These are phyloP conservation scores for Gynandropsis gynandra DNA, from an alignment of 345 rosid species.

Conservation along the genomic window DNA sequence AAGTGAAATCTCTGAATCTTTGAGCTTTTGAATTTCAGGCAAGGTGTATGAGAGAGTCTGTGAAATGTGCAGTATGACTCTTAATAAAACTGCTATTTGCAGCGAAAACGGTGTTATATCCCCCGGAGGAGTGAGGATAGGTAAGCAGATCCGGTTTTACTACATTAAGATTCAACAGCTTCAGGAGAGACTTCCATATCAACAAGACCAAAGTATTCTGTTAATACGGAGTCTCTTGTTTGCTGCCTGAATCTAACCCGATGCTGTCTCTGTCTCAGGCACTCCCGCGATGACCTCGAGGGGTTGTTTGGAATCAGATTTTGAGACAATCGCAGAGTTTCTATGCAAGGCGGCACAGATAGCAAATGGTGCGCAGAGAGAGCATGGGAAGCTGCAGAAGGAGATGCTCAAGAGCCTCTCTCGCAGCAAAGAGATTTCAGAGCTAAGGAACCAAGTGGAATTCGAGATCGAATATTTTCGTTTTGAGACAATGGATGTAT, in stretches of 20 bases:
- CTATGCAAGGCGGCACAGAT: conserved; percentile 77
- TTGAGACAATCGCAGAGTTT: conserved; percentile 68
- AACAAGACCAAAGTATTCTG: no score
- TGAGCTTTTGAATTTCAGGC: conserved; percentile 32
- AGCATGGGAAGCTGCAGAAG: conserved; percentile 55
- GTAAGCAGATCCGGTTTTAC: conserved; percentile 34
- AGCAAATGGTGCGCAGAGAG: conserved; percentile 48
- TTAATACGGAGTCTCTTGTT: no score
- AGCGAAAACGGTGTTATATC: conserved; percentile 66
- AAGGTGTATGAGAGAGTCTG: conserved; percentile 76
- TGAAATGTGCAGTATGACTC: conserved; percentile 76
- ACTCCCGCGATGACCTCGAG: conserved; percentile 96
- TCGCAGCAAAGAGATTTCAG: conserved; percentile 55
- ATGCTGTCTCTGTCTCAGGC: conserved; percentile 35
- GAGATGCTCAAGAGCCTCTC: conserved; percentile 47
- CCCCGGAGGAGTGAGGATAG: conserved; percentile 88
- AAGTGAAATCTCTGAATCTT: not conserved
- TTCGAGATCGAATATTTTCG: no score
- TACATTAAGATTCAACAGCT: not conserved
- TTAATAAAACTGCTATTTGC: conserved; percentile 67
- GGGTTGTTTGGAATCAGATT: conserved; percentile 87
- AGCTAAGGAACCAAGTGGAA: conserved; percentile 50
- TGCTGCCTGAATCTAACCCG: not conserved
- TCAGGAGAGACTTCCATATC: no score
- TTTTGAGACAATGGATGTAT: no score